phyloP scores from a whole-genome alignment of 768 basidiomycete genomes.

The Collybia sp. region DNA sequence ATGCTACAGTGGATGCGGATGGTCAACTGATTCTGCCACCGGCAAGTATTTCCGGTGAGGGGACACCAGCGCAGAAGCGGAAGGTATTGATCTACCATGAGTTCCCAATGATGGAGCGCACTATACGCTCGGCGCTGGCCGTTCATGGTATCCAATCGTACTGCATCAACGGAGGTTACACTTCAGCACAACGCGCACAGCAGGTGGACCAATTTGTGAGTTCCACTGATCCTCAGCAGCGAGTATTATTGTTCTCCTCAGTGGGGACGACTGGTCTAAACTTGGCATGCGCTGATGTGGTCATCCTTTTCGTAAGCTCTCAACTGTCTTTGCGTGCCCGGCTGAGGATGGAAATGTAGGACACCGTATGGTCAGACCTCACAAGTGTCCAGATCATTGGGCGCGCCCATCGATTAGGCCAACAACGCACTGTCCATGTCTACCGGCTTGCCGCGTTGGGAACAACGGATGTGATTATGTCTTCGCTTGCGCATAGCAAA shows the following conservation, averaged over 20 bases:
- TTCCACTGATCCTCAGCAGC: neutral
- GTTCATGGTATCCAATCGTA: neutral
- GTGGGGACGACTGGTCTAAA: slow-evolving; percentile 2
- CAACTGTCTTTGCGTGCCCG: neutral
- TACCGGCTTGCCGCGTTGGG: slow-evolving; percentile 2
- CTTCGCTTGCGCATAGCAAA: neutral
- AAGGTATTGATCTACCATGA: slow-evolving; percentile 6
- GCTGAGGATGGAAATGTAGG: neutral
- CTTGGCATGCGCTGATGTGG: neutral
- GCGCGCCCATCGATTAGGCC: slow-evolving; percentile 1
- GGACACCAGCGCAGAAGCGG: neutral
- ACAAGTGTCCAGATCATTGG: slow-evolving; percentile 1
- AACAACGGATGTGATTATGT: slow-evolving; percentile 5
- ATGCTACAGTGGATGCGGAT: neutral
- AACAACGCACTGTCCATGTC: slow-evolving; percentile 3
- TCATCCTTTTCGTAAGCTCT: neutral
- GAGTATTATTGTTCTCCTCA: slow-evolving; percentile 3
- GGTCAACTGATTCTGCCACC: neutral
- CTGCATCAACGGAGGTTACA: neutral
- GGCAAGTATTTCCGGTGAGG: neutral
- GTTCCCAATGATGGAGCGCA: slow-evolving; percentile 6
- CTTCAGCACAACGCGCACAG: neutral
- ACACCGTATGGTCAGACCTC: slow-evolving; percentile 4
- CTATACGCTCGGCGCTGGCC: slow-evolving; percentile 1
- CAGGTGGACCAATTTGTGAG: neutral